Base-by-base conservation (phyloP, 306 rosid species). In the Myrica gale region DNA sequence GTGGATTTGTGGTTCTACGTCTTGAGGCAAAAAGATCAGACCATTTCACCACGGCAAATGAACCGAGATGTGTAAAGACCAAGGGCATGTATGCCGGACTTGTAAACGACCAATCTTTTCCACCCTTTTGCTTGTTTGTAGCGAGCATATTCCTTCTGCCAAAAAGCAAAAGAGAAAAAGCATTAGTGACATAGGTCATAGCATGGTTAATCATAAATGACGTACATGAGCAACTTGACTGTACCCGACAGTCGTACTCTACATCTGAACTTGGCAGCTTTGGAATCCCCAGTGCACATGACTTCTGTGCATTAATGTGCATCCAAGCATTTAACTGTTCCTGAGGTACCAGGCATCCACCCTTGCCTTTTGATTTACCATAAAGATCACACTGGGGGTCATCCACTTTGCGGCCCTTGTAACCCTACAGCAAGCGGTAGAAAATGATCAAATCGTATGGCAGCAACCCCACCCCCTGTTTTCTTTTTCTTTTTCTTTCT, bases 311-410 rank as follows among this genome's bases (percentile, higher is more conserved):
- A 74, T 80, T 90, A 69, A 90, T 90, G 82, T 85, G 85, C 53
- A 78, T 71, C 96, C 92, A 90, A 76, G 96, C 96, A 86, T 86
- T 86, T 73, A 90, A 79, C 85, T 90, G 89, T 78, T 88, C 92
- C 77, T 88, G 88, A 50, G 89, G 90, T 74, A 90, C 96, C 80
- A 80, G 82, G 86, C 84, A 83, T 52, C 86, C 87, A 20, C 75
- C 82, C 74, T 23, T 82, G 65, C 83, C 80, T 68, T 73, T 88
- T 13, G 74, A 79, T 44, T 61, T 71, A 47, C 71, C 67, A 70
- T 41, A 26, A 16, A 55, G 52, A 53, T 78, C 82, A 73, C 79
- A 75, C 62, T 76, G 79, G 77, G 76, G 74, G 61, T 90, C 92
- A 80, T 88, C 96, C 65, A 81, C 73, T 72, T 81, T 88, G 21